phyloP scores from a whole-genome alignment of 495 filamentous ascomycete genomes.

The Bombardia bombarda region DNA sequence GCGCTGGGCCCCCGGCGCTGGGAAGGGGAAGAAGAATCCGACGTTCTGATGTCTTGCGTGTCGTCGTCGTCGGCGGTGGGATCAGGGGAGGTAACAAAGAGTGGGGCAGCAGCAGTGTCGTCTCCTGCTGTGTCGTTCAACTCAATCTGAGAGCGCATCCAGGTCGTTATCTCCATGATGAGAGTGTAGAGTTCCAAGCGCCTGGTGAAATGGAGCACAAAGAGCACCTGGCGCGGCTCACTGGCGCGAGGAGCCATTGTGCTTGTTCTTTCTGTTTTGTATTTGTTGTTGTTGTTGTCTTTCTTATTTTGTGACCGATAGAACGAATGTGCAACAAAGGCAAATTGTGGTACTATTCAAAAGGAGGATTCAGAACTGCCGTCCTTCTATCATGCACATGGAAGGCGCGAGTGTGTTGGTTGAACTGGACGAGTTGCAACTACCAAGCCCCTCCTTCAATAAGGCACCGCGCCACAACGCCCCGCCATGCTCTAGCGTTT shows the following conservation, averaged over 20 bases:
- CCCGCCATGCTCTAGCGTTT: too few relatives aligned
- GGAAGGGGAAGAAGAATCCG: background rate
- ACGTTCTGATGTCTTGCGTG: background rate
- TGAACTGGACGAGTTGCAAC: too few relatives aligned
- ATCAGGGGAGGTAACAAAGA: constrained; percentile 5
- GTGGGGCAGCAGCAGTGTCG: background rate
- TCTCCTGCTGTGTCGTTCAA: constrained; percentile 9
- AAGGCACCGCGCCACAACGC: too few relatives aligned
- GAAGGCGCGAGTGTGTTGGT: too few relatives aligned
- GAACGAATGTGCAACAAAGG: too few relatives aligned
- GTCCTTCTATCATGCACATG: too few relatives aligned
- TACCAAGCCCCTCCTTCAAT: too few relatives aligned
- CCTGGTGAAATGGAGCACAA: constrained; percentile 32
- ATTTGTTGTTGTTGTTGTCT: too few relatives aligned
- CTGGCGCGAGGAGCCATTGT: constrained; percentile 40
- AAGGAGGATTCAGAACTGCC: too few relatives aligned
- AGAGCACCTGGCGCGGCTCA: constrained; percentile 37
- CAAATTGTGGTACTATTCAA: too few relatives aligned
- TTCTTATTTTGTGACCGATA: too few relatives aligned
- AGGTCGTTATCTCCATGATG: constrained; percentile 26
- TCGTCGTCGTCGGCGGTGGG: background rate
- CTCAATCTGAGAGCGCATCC: constrained; percentile 35
- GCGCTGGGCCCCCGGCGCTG: background rate
- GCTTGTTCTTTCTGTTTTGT: too few relatives aligned
- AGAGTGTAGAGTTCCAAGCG: constrained; percentile 35